These are phyloP conservation scores for Backusella westeae DNA, from an alignment of 192 early-diverging fungal species.

Conservation along the genomic window DNA sequence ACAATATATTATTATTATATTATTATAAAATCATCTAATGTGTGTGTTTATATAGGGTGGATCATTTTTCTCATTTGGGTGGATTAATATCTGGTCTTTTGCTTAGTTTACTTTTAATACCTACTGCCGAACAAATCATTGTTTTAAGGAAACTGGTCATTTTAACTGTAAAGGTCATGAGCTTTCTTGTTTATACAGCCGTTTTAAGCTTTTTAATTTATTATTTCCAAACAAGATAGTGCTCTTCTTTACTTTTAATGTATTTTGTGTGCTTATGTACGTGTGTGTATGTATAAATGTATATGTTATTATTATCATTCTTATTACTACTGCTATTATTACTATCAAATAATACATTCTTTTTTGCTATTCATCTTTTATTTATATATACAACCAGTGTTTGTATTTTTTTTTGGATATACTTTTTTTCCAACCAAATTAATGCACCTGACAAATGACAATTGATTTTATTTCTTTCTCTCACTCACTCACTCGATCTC, in stretches of 20 bases:
- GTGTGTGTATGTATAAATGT: not conserved
- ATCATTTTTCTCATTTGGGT: slow-evolving; percentile 85
- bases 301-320: not conserved
- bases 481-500: not conserved
- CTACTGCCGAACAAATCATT: not conserved
- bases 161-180: not conserved
- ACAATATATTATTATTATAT: not conserved
- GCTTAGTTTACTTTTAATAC: not conserved
- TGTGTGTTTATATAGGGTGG: not conserved
- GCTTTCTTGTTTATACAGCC: not conserved
- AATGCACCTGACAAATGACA: not conserved
- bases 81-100: slow-evolving; percentile 29
- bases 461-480: not conserved
- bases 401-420: not conserved
- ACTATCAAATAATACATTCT: not conserved
- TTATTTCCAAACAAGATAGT: not conserved
- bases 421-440: not conserved
- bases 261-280: not conserved
- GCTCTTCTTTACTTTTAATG: not conserved
- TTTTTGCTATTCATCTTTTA: not conserved
- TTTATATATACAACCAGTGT: not conserved
- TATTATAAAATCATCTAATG: not conserved
- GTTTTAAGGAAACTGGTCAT: not conserved
- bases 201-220: slow-evolving; percentile 1
- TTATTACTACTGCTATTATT: not conserved